phyloP scores from a whole-genome alignment of 352 stramenopile genomes.

The Phytophthora foliorum region DNA sequence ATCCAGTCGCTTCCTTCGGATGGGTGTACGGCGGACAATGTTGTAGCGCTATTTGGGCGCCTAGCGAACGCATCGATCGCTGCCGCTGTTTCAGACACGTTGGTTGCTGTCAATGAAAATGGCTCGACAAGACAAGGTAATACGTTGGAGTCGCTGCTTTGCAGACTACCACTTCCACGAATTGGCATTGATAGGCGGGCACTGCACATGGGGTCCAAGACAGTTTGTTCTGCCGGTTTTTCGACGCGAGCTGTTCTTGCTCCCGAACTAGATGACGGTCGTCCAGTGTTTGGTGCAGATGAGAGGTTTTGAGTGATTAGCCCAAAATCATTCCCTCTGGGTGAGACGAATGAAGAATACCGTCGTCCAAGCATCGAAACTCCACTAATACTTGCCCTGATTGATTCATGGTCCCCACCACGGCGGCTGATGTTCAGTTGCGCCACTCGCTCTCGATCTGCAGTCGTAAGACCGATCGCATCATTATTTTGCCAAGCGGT shows the following conservation, averaged over 20 bases:
- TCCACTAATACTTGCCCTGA: conserved; percentile 29
- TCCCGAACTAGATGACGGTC: conserved; percentile 6
- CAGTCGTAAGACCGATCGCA: conserved; percentile 60
- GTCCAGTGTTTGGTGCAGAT: not conserved
- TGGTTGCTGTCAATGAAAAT: not conserved
- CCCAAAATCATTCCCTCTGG: conserved; percentile 4
- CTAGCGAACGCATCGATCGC: not conserved
- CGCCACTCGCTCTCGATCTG: conserved; percentile 54
- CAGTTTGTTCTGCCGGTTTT: conserved; percentile 15
- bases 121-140: conserved; percentile 15
- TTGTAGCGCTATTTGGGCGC: conserved; percentile 33
- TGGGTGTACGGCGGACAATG: conserved; percentile 27
- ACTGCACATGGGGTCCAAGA: conserved; percentile 10
- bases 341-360: conserved; percentile 15
- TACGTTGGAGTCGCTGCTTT: not conserved
- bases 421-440: conserved; percentile 33
- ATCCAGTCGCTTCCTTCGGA: conserved; percentile 5
- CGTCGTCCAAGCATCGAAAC: conserved; percentile 26
- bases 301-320: not conserved
- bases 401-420: conserved; percentile 22
- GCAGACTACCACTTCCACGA: not conserved
- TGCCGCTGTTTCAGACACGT: not conserved
- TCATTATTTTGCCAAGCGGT: conserved; percentile 83
- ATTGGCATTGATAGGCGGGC: not conserved
- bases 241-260: conserved; percentile 3